Percentiles rank a stretch among this genome's conserved stretches.
phyloP scores from a whole-genome alignment of 371 early-diverging fungal genomes.

The Parasitella parasitica region DNA sequence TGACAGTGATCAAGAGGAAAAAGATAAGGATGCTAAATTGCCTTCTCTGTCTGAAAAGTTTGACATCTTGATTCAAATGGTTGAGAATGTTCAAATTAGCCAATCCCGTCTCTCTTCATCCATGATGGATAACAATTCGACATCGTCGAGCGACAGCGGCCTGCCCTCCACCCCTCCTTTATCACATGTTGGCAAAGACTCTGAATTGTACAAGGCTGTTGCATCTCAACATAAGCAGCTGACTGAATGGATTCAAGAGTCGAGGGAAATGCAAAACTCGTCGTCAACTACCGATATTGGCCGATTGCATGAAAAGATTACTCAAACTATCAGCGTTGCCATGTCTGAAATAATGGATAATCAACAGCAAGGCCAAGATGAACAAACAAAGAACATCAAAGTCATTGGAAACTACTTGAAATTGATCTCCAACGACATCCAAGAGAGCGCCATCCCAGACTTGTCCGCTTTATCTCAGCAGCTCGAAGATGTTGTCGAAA shows the following conservation, averaged over 20 bases:
- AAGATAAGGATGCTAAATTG: background rate
- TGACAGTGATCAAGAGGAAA: background rate
- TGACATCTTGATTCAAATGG: conserved; percentile 38
- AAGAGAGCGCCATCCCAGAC: conserved; percentile 37
- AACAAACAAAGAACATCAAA: conserved; percentile 38
- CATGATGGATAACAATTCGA: background rate
- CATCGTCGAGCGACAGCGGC: background rate
- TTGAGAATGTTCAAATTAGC: conserved; percentile 37
- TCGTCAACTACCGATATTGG: conserved; percentile 1
- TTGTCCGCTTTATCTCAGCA: conserved; percentile 32
- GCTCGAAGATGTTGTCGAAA: conserved; percentile 35
- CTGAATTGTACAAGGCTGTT: conserved; percentile 4
- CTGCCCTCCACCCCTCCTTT: background rate
- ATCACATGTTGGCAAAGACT: background rate
- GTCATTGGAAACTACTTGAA: conserved; percentile 40
- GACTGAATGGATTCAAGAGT: conserved; percentile 12
- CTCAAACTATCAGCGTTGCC: conserved; percentile 4
- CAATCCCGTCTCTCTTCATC: conserved; percentile 27
- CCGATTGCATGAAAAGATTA: conserved; percentile 16
- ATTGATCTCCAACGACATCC: conserved; percentile 37
- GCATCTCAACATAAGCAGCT: conserved; percentile 15
- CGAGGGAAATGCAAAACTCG: conserved; percentile 10
- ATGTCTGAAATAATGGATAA: conserved; percentile 19
- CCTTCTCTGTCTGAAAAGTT: conserved; percentile 35
- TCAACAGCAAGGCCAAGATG: conserved; percentile 27